Percentiles rank a stretch among this genome's conserved stretches.
phyloP scores from a whole-genome alignment of 2,329 filamentous ascomycete genomes.

The Aspergillus sp. region DNA sequence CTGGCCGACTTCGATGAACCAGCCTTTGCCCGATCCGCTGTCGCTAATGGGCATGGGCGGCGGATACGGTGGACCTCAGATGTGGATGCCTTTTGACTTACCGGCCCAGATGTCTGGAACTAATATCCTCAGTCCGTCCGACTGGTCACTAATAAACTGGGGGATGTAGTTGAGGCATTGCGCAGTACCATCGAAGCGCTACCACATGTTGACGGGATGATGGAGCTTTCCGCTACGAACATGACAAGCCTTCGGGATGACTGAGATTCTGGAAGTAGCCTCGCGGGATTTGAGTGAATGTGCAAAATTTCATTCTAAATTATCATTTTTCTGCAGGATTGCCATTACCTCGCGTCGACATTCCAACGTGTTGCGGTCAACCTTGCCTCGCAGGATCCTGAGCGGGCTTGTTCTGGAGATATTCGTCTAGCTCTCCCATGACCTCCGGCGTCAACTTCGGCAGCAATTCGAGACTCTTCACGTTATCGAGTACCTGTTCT shows the following conservation, averaged over 20 bases:
- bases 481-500: constrained; percentile 47
- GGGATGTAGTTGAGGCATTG: not conserved
- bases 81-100: not conserved
- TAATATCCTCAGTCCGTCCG: not conserved
- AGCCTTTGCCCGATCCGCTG: not conserved
- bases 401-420: constrained; percentile 31
- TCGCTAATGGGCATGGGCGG: not conserved
- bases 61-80: not conserved
- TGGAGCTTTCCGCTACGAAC: no score
- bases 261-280: not conserved
- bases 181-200: not conserved
- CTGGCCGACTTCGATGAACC: not conserved
- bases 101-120: not conserved
- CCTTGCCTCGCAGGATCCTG: constrained; percentile 10
- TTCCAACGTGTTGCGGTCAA: not conserved
- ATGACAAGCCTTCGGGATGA: not conserved
- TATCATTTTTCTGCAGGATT: no score
- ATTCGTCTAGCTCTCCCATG: constrained; percentile 48
- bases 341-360: no score
- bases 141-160: constrained; percentile 7
- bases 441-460: constrained; percentile 45
- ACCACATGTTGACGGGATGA: not conserved
- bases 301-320: no score
- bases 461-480: constrained; percentile 46
- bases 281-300: no score